Conservation (phyloP, 176 grass and related monocot genomes). For the Saccharum officinarum region DNA sequence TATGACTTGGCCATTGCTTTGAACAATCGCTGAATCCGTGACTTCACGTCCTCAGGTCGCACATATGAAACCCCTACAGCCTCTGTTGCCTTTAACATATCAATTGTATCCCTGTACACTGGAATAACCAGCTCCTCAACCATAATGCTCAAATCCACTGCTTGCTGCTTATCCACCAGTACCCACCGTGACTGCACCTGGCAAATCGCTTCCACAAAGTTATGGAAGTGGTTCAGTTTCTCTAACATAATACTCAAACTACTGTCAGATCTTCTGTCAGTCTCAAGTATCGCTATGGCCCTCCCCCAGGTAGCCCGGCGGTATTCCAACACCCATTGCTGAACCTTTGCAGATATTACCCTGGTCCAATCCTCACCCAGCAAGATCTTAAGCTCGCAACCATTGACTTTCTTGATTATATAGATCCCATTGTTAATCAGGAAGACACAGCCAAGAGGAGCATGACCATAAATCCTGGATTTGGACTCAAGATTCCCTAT, state of each 20-base stretch:
- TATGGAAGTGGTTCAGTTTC: conserved; percentile 44
- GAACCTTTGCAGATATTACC: conserved; percentile 35
- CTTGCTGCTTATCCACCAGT: conserved; percentile 45
- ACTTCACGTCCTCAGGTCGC: conserved; percentile 37
- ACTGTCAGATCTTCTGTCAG: conserved; percentile 1
- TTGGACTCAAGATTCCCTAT: conserved; percentile 45
- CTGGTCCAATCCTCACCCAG: conserved; percentile 52
- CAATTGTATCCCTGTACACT: conserved; percentile 36
- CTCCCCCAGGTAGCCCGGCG: conserved; percentile 38
- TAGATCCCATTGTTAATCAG: conserved; percentile 54
- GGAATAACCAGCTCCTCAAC: conserved; percentile 42
- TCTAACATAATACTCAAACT: conserved; percentile 36
- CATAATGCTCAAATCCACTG: conserved; percentile 35
- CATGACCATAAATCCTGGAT: conserved; percentile 46
- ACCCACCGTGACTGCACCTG: conserved; percentile 49
- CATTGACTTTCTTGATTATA: conserved; percentile 44
- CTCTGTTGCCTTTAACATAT: conserved; percentile 8
- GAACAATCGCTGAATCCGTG: conserved; percentile 38
- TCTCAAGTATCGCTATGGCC: conserved; percentile 40
- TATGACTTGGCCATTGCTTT: conserved; percentile 40
- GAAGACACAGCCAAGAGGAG: conserved; percentile 37
- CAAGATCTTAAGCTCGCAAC: conserved; percentile 38
- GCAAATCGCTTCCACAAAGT: conserved; percentile 42
- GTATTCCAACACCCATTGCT: conserved; percentile 41
- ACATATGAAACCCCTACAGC: neutral